Conservation (phyloP, 768 basidiomycete species). For the Phaeolepiota aurea region DNA sequence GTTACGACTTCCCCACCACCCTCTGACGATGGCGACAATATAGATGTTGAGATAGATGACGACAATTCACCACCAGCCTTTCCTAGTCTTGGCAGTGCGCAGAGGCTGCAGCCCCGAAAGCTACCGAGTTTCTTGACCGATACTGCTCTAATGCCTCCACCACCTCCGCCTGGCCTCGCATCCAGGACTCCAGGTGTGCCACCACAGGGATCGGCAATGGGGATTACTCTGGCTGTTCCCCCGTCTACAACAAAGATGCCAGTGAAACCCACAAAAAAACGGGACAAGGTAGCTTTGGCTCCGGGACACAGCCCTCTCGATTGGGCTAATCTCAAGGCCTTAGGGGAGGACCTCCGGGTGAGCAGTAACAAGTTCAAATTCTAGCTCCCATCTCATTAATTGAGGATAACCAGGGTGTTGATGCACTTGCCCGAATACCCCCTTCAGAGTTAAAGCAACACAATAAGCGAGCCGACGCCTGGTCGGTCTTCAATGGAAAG, state of each 20-base stretch:
- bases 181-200: constrained; percentile 29
- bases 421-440: constrained; percentile 59
- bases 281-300: constrained; percentile 79
- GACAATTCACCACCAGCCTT: constrained; percentile 65
- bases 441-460: constrained; percentile 75
- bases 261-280: constrained; percentile 42
- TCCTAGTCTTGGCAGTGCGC: constrained; percentile 64
- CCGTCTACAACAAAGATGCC: constrained; percentile 57
- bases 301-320: constrained; percentile 91
- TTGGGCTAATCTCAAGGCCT: constrained; percentile 85
- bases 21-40: constrained; percentile 31
- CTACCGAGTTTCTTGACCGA: constrained; percentile 33
- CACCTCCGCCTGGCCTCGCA: constrained; percentile 33
- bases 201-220: constrained; percentile 14
- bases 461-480: constrained; percentile 80
- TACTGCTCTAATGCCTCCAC: constrained; percentile 47
- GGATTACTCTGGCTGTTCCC: constrained; percentile 46
- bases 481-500: constrained; percentile 87
- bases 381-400: constrained; percentile 6
- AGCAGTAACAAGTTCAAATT: constrained; percentile 12
- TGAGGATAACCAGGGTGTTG: constrained; percentile 53
- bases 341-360: constrained; percentile 74
- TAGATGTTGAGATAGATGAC: constrained; percentile 26
- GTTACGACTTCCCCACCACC: constrained; percentile 29
- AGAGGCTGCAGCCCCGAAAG: constrained; percentile 36